These are phyloP conservation scores for Coniferiporia weirii DNA, from an alignment of 1,284 basidiomycete species.

Conservation along the genomic window DNA sequence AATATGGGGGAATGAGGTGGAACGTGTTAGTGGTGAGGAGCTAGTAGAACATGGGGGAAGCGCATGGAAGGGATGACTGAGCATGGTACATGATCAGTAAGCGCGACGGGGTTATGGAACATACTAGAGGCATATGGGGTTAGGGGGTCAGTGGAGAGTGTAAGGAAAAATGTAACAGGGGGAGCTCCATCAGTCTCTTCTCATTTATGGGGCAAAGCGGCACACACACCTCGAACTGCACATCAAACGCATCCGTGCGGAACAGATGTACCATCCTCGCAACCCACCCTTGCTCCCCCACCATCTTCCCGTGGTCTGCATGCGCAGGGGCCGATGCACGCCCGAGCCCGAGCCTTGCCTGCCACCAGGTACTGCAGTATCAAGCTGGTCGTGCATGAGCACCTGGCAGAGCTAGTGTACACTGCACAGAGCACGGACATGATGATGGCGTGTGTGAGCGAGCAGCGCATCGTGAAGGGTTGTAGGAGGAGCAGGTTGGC, in stretches of 20 bases:
- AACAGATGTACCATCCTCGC: conserved; percentile 95
- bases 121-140: too few relatives aligned
- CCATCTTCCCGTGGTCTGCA: conserved; percentile 79
- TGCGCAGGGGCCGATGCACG: conserved; percentile 39
- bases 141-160: too few relatives aligned
- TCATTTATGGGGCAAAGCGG: background rate
- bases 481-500: conserved; percentile 77
- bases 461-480: conserved; percentile 81
- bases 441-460: conserved; percentile 87
- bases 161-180: too few relatives aligned
- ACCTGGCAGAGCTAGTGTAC: conserved; percentile 89
- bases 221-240: conserved; percentile 76
- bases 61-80: too few relatives aligned
- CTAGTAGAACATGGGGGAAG: too few relatives aligned
- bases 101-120: too few relatives aligned
- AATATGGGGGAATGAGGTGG: too few relatives aligned
- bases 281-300: conserved; percentile 96
- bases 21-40: too few relatives aligned
- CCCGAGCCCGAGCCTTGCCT: conserved; percentile 39
- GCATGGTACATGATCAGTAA: too few relatives aligned
- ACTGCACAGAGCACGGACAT: conserved; percentile 85
- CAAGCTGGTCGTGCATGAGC: conserved; percentile 83
- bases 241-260: conserved; percentile 74
- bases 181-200: background rate
- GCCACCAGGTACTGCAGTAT: conserved; percentile 40